Percentiles rank a stretch among this genome's conserved stretches.
Evolutionary conservation across 164 flowering plant genomes (phyloP).

Genomic region (Aristolochia contorta): DNA sequence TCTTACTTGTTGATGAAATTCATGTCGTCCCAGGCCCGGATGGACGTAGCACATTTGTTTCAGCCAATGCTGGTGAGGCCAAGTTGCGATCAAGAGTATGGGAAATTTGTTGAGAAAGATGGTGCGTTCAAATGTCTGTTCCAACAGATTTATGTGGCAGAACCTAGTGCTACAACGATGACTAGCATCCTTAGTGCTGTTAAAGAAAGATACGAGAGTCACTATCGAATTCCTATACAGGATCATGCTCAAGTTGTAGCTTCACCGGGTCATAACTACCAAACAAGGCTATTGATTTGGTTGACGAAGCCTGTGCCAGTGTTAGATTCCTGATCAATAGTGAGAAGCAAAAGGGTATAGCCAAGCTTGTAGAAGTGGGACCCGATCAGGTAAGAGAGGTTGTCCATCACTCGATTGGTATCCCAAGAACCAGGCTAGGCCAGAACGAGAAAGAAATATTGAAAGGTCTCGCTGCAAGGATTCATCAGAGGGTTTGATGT

Average conservation of each 20-base stretch:
- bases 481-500: constrained; percentile 82
- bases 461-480: constrained; percentile 66
- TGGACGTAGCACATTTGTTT: constrained; percentile 84
- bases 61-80: constrained; percentile 87
- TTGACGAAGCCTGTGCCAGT: constrained; percentile 94
- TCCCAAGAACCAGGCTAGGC: constrained; percentile 84
- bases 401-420: constrained; percentile 96
- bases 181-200: constrained; percentile 69
- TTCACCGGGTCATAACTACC: constrained; percentile 79
- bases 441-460: constrained; percentile 68
- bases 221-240: constrained; percentile 75
- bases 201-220: constrained; percentile 68
- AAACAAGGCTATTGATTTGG: constrained; percentile 85
- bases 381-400: constrained; percentile 82
- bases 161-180: constrained; percentile 67
- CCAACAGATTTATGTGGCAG: constrained; percentile 78
- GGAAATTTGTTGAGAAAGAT: constrained; percentile 88
- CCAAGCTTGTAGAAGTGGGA: constrained; percentile 70
- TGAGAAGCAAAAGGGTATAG: constrained; percentile 88
- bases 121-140: constrained; percentile 79
- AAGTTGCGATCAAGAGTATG: constrained; percentile 70
- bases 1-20: constrained; percentile 75
- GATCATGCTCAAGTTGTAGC: constrained; percentile 73
- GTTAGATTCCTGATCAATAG: constrained; percentile 88
- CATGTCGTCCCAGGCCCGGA: constrained; percentile 79